Percentiles rank a stretch among this genome's conserved stretches.
These are phyloP conservation scores for Acanthamoeba healyi DNA, from an alignment of 208 protist species.

Conservation along the genomic window DNA sequence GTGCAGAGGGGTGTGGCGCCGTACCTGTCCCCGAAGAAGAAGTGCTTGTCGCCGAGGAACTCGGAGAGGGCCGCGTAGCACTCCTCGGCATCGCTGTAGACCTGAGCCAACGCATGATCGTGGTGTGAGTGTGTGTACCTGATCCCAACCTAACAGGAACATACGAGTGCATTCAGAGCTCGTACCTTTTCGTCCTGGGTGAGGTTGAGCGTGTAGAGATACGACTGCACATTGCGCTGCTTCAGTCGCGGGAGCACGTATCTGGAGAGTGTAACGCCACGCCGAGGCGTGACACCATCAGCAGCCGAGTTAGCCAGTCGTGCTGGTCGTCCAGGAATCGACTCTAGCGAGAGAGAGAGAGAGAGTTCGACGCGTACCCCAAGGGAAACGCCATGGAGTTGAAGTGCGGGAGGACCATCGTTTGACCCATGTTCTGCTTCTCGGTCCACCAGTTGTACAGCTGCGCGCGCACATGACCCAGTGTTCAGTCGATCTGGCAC, in stretches of 20 bases:
- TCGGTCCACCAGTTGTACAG: slow-evolving; percentile 34
- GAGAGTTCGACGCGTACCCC: too few relatives aligned
- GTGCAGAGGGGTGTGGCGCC: too few relatives aligned
- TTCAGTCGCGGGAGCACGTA: slow-evolving; percentile 8
- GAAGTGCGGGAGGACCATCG: slow-evolving; percentile 1
- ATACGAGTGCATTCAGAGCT: background rate
- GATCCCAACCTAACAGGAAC: background rate
- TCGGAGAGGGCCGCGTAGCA: slow-evolving; percentile 3
- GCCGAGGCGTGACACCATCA: background rate
- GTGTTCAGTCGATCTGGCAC: background rate
- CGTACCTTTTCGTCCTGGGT: slow-evolving; percentile 6
- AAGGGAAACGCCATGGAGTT: slow-evolving; percentile 17
- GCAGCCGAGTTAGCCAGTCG: too few relatives aligned
- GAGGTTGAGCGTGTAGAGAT: background rate
- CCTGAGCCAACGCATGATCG: background rate
- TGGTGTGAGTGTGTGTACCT: background rate
- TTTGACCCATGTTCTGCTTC: background rate
- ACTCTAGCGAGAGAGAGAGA: background rate
- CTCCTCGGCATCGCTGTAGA: background rate
- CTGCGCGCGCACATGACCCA: background rate
- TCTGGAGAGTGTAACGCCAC: background rate
- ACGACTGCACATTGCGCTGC: background rate
- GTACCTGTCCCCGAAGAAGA: slow-evolving; percentile 30
- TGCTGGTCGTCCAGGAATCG: background rate
- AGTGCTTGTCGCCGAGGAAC: slow-evolving; percentile 10